phyloP scores from a whole-genome alignment of 164 flowering plant species.

The Dillenia suffruticosa region DNA sequence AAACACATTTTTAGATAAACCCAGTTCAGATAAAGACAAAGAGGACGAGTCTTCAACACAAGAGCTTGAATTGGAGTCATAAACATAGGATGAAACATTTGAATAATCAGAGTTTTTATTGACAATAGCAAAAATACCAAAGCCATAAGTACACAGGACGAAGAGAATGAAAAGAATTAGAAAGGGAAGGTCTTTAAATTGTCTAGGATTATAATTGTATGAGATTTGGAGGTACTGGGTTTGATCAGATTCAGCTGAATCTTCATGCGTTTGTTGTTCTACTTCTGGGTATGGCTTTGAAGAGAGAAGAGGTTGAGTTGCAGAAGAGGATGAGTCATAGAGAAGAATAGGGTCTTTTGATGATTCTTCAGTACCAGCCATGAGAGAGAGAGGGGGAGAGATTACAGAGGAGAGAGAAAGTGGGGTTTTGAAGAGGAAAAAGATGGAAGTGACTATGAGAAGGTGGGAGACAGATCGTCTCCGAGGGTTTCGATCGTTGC shows the following conservation, averaged over 20 bases:
- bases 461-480: too few species aligned
- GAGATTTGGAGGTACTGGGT: slow-evolving; percentile 70
- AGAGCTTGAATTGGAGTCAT: slow-evolving; percentile 45
- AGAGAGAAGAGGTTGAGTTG: slow-evolving; percentile 64
- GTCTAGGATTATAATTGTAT: slow-evolving; percentile 64
- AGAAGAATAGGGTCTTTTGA: slow-evolving; percentile 19
- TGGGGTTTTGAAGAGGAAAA: not conserved
- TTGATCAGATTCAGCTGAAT: slow-evolving; percentile 34
- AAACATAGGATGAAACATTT: slow-evolving; percentile 44
- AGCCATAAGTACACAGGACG: slow-evolving; percentile 61
- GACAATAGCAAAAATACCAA: slow-evolving; percentile 70
- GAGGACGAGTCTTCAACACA: slow-evolving; percentile 31
- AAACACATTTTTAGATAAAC: not conserved
- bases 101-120: slow-evolving; percentile 52
- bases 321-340: slow-evolving; percentile 32
- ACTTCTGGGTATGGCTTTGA: slow-evolving; percentile 3
- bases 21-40: not conserved
- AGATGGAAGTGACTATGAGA: too few species aligned
- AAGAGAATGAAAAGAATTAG: slow-evolving; percentile 62
- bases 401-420: not conserved
- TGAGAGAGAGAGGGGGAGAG: slow-evolving; percentile 15
- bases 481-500: too few species aligned
- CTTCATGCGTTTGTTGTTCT: slow-evolving; percentile 13
- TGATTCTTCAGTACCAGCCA: slow-evolving; percentile 44
- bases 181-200: slow-evolving; percentile 69